Base-by-base conservation (phyloP, 331 rosid genomes). In the Pyracantha coccinea region DNA sequence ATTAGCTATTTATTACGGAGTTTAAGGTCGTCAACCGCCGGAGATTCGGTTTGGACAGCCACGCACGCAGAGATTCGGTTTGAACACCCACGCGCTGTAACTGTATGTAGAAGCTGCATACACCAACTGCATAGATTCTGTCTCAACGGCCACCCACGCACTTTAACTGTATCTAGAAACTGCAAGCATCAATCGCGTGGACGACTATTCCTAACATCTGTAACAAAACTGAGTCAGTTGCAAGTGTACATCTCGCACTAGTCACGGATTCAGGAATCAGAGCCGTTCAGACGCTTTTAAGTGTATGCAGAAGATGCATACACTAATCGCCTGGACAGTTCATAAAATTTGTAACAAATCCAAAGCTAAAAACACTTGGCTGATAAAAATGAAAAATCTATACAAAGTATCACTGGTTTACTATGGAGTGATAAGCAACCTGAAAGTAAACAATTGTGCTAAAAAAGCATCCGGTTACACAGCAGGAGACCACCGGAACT, bases 401-500 rank as follows among this genome's bases (percentile, higher is more conserved):
- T 82, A 85, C 94, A 80, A 71, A 66, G 65, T 66, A 29, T 14
- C 45, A 29, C 32, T 16, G 70, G 59, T 66, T 69, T 66, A 25
- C 11, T 12, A 32, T 8, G 68, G 52, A 31, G 60, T 23, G 3
- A 6, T 31, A 44, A 72, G 50, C 28, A 65, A 8, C 60, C 72
- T 66, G 58, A 28, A 68, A 20, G 76, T 28, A 21, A 21, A 52
- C 45, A 17, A 25, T 28, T 31, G 64, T n/a, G 24, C 85, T 88
- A 88, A 29, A 87, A 81, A 28, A 88, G 79, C 85, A 88, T 76
- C 71, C 72, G 78, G 62, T 75, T 72, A 85, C 97, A 91, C 13
- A 94, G 77, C 65, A 91, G 44, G 68, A 94, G 74, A 66, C 87
- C 68, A 28, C 99, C 91, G 3, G 89, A 92, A 75, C 65, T 79